Conservation (phyloP, 345 rosid species). For the Salix caprea region DNA sequence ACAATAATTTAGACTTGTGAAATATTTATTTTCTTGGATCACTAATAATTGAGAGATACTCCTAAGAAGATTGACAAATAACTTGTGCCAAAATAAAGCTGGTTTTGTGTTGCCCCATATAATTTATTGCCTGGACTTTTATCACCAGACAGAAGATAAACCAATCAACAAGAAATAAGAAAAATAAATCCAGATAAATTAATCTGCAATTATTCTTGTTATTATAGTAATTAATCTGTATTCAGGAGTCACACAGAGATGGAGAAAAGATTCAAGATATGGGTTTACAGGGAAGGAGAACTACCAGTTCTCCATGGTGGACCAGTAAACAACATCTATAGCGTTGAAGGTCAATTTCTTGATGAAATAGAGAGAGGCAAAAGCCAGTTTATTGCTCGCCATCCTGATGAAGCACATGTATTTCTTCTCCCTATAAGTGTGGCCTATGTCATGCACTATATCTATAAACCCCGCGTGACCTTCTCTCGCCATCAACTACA, state of each 20-base stretch:
- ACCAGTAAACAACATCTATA: slow-evolving; percentile 45
- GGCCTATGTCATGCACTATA: slow-evolving; percentile 31
- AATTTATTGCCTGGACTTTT: no score
- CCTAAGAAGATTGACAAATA: no score
- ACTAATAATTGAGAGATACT: no score
- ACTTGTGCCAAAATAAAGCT: no score
- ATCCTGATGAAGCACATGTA: slow-evolving; percentile 50
- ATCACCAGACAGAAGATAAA: no score
- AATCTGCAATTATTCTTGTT: no score
- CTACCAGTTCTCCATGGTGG: slow-evolving; percentile 48
- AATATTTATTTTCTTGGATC: no score
- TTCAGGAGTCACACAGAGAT: slow-evolving; percentile 59
- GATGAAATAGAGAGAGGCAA: slow-evolving; percentile 44
- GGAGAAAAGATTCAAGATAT: slow-evolving; percentile 53
- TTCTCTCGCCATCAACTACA: slow-evolving; percentile 32
- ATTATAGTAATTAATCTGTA: no score
- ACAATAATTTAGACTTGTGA: no score
- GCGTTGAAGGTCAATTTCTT: slow-evolving; percentile 54
- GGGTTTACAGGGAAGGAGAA: slow-evolving; percentile 63
- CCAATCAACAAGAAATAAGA: no score
- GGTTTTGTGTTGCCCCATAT: no score
- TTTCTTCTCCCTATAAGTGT: slow-evolving; percentile 53
- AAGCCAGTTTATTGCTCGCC: slow-evolving; percentile 33
- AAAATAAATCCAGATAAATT: no score
- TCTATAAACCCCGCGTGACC: slow-evolving; percentile 37